Evolutionary conservation across 345 rosid species (phyloP).

Genomic region (Iberis pinnata): DNA sequence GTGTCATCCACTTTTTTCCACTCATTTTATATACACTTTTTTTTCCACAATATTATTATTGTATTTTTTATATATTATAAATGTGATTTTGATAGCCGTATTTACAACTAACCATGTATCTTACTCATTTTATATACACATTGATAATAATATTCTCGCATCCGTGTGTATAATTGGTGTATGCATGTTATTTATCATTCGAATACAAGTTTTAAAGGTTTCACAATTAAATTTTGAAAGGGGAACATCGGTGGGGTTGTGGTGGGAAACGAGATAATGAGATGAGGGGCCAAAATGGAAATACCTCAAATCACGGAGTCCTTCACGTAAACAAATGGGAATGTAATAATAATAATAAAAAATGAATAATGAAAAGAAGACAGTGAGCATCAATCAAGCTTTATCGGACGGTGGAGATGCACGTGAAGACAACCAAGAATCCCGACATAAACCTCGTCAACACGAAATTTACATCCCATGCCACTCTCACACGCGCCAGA

Average conservation of each 20-base stretch:
- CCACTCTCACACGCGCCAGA: slow-evolving; percentile 22
- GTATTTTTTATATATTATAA: no score
- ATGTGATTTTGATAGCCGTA: background rate
- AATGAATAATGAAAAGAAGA: slow-evolving; percentile 11
- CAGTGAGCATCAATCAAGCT: slow-evolving; percentile 22
- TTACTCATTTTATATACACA: no score
- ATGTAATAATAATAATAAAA: background rate
- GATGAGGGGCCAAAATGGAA: slow-evolving; percentile 22
- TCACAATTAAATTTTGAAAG: background rate
- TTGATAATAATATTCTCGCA: no score
- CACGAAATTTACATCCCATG: slow-evolving; percentile 35
- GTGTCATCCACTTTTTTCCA: slow-evolving; percentile 24
- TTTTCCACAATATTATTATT: no score
- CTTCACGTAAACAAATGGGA: slow-evolving; percentile 15
- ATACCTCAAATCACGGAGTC: slow-evolving; percentile 25
- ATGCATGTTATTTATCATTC: no score
- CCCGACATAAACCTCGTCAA: slow-evolving; percentile 58
- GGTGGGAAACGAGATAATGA: slow-evolving; percentile 12
- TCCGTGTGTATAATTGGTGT: no score
- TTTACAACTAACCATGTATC: background rate
- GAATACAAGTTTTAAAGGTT: no score
- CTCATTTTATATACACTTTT: no score
- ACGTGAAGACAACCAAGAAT: slow-evolving; percentile 49
- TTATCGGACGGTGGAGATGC: slow-evolving; percentile 39
- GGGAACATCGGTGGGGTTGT: background rate